Base-by-base conservation (phyloP, 257 asterid genomes). In the Salvia splendens region DNA sequence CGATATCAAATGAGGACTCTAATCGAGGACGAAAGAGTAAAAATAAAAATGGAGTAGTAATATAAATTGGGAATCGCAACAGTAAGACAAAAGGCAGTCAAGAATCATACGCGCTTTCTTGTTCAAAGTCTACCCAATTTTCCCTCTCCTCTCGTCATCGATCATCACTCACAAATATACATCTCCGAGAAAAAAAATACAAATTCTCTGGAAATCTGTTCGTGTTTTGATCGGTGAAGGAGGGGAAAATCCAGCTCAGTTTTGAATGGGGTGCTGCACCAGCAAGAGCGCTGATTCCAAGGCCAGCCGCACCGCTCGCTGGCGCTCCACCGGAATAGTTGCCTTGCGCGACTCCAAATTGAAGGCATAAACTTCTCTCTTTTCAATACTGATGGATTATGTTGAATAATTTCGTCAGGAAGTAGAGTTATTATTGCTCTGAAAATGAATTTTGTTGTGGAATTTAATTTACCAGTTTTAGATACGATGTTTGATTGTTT, bases 271-370 rank as follows among this genome's bases (percentile, higher is more conserved):
- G 54, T 93, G 99, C 71, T 61, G 79, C 78, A 86, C 77, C 52
- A 86, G 97, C 84, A 86, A 90, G 79, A 61, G 48, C 64, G 81
- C 64, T 43, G 95, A 93, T 72, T 88, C 96, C 46, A 81, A 77
- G 62, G 92, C 87, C 5, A 82, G 62, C 79, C 88, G 96, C 70
- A 58, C 76, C 75, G 81, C 86, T 45, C 88, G 99, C 41, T 90
- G 99, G 99, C 92, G 97, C 71, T 86, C 99, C 69, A 93, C 99
- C 43, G 99, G 99, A 66, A 93, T 93, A 46, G 97, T 93, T 20
- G 94, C 95, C 57, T 68, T 90, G 84, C 95, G 99, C 24, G 97
- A 93, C 75, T 82, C 96, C 77, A 93, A 88, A 75, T 81, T 93
- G 79, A 93, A 93, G 96, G 99, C 56, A 73, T 67, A 6, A 4